Evolutionary conservation across 352 stramenopile species (phyloP), one percentile per base, ranked within the genome.

Genomic region (Salisapilia sapeloensis): DNA sequence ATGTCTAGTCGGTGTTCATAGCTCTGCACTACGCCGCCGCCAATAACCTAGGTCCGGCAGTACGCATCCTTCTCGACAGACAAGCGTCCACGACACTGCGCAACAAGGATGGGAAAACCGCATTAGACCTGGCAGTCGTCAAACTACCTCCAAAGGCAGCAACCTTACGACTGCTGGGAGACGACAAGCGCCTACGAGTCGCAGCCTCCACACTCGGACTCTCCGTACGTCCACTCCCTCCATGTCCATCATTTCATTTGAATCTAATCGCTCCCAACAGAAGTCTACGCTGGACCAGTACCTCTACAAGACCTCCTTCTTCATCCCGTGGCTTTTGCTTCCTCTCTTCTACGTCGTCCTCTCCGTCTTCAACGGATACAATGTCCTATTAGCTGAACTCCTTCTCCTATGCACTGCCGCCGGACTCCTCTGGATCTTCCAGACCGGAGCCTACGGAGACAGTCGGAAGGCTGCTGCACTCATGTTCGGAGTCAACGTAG

Each of bases 401-500:
- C 35, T 53, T 27, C 27, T 81, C 2, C 8, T 79, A 16, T 30
- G 38, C 9, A 32, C 38, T 2, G 49, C 59, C 8, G 49, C 62
- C 20, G 35, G 49, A 13, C 37, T 66, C 8, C 51, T 79, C 8
- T 67, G 71, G 32, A 28, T 83, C 7, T 35, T 80, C 8, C 61
- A 79, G 23, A 50, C 52, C 17, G 64, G 71, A 0, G 59, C 66
- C 4, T 83, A 86, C 37, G 62, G 64, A 10, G 58, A 81, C 46
- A 83, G 82, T 27, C 53, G 69, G 17, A 86, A 86, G 33, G 66
- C 64, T 6, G 66, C 66, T 4, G 51, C 61, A 14, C 52, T 83
- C 24, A 59, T 82, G 56, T 70, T 86, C 8, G 71, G 71, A 13
- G 45, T 83, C 29, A 86, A 83, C 25, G 53, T 79, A n/a, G 60